Conservation (phyloP, 352 stramenopile genomes). For the Phytophthora foliorum region DNA sequence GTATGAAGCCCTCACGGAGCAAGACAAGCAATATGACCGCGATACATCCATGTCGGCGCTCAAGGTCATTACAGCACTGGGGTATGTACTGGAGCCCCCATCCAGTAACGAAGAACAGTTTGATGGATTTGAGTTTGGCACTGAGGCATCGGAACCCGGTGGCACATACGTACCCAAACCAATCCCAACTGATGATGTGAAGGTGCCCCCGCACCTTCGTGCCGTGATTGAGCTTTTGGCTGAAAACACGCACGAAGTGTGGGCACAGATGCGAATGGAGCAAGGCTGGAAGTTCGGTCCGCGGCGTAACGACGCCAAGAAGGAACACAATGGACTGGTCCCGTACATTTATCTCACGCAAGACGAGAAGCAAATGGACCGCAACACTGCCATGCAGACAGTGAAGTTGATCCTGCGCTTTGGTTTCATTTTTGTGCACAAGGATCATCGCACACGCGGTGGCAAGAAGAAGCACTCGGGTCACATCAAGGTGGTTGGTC, state of each 20-base stretch:
- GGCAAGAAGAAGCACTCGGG: slow-evolving; percentile 55
- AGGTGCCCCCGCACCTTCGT: slow-evolving; percentile 64
- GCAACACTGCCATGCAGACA: slow-evolving; percentile 86
- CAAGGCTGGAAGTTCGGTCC: slow-evolving; percentile 85
- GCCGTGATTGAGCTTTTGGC: slow-evolving; percentile 80
- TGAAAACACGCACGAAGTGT: slow-evolving; percentile 88
- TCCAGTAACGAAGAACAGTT: slow-evolving; percentile 51
- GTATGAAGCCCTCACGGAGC: slow-evolving; percentile 77
- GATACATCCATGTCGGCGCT: slow-evolving; percentile 84
- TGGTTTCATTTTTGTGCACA: slow-evolving; percentile 75
- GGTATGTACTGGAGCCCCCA: slow-evolving; percentile 75
- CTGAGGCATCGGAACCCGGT: slow-evolving; percentile 47
- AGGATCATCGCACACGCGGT: slow-evolving; percentile 55
- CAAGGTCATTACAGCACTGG: slow-evolving; percentile 81
- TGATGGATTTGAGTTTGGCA: slow-evolving; percentile 66
- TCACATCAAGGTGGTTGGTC: slow-evolving; percentile 64
- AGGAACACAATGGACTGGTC: slow-evolving; percentile 80
- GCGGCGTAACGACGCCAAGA: slow-evolving; percentile 68
- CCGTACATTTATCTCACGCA: slow-evolving; percentile 85
- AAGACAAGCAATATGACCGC: slow-evolving; percentile 86
- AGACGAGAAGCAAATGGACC: slow-evolving; percentile 87
- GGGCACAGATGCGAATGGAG: slow-evolving; percentile 83
- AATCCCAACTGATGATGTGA: slow-evolving; percentile 71
- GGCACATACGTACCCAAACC: slow-evolving; percentile 72
- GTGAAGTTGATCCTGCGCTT: slow-evolving; percentile 83